phyloP scores from a whole-genome alignment of 257 asterid species.

The Nicotiana noctiflora region DNA sequence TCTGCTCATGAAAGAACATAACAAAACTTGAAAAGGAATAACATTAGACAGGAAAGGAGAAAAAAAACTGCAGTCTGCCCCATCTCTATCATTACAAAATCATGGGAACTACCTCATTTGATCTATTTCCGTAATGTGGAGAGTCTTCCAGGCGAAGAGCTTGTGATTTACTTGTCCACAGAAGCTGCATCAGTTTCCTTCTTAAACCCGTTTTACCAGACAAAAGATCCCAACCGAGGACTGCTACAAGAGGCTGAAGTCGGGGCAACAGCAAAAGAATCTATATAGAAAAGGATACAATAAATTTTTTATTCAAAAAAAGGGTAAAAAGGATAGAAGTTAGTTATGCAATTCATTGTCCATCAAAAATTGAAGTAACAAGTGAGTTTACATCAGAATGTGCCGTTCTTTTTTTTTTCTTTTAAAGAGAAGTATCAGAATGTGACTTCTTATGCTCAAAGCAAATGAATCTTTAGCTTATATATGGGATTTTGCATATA shows the following conservation, averaged over 20 bases:
- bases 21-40: not conserved
- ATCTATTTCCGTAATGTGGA: slow-evolving; percentile 49
- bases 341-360: not conserved
- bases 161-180: slow-evolving; percentile 95
- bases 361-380: not conserved
- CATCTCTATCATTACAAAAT: slow-evolving; percentile 1
- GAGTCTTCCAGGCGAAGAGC: slow-evolving; percentile 74
- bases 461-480: not conserved
- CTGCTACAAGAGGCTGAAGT: slow-evolving; percentile 94
- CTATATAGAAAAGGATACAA: slow-evolving; percentile 27
- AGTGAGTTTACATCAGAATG: not conserved
- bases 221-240: slow-evolving; percentile 96
- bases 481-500: not conserved
- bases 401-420: not conserved
- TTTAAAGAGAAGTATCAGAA: not conserved
- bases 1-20: not conserved
- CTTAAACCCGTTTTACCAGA: slow-evolving; percentile 77
- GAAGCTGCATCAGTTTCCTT: slow-evolving; percentile 73
- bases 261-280: slow-evolving; percentile 78
- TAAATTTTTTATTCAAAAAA: not conserved
- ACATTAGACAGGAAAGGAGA: not conserved
- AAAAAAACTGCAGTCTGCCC: slow-evolving; percentile 7
- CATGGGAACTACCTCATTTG: slow-evolving; percentile 56
- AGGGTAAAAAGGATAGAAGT: not conserved
- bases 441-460: not conserved